Evolutionary conservation across 106 monocot genomes (phyloP).

Genomic region (Allium sativum): DNA sequence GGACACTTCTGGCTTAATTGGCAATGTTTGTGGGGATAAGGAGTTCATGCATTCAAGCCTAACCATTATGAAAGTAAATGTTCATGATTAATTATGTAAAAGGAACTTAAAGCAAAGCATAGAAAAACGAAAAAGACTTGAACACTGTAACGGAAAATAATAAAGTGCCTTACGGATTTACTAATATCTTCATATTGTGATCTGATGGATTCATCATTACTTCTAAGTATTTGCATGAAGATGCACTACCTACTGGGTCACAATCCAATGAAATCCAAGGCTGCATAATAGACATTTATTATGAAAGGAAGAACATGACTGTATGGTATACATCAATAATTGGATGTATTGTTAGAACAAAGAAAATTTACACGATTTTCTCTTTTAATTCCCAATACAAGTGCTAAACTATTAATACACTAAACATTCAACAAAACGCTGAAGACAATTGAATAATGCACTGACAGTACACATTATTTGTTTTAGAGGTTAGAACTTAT

Average conservation of each 20-base stretch:
- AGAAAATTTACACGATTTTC: no score
- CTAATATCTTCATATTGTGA: neutral
- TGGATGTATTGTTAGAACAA: no score
- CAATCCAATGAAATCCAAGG: slow-evolving; percentile 6
- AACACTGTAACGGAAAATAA: neutral
- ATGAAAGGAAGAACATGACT: neutral
- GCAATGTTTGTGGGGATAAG: slow-evolving; percentile 1
- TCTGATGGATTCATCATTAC: neutral
- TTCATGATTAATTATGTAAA: neutral
- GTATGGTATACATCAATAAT: neutral
- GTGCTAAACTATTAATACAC: no score
- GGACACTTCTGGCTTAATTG: neutral
- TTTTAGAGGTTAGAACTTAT: no score
- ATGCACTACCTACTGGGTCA: slow-evolving; percentile 1
- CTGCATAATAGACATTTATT: neutral
- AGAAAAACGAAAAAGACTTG: neutral
- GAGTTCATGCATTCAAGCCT: slow-evolving; percentile 3
- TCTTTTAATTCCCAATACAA: no score
- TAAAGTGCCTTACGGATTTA: neutral
- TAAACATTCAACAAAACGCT: no score
- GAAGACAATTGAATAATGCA: no score
- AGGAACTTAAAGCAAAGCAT: neutral
- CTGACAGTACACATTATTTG: no score
- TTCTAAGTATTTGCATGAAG: slow-evolving; percentile 1
- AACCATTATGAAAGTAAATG: neutral